Evolutionary conservation across 176 grass and related monocot species (phyloP), one percentile per base, ranked within the genome.

Genomic region (Thalia dealbata): DNA sequence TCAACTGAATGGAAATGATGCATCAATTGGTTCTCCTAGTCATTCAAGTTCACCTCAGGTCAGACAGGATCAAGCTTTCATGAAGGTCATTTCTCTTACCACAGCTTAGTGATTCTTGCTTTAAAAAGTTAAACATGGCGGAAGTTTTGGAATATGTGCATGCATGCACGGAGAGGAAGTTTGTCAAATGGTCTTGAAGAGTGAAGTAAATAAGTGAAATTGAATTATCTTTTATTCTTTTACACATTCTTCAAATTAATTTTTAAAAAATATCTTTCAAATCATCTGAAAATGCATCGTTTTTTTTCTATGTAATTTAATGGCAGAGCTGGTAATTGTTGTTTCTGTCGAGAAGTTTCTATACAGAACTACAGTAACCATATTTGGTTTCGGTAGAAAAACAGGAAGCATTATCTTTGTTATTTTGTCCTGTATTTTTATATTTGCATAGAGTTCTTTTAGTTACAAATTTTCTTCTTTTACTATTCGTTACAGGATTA

Each of bases 21-120:
- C 74, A 73, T 86, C 75, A 83, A 88, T 93, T 62, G 81, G 90
- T 76, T 99, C 95, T 64, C 87, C 90, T 54, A 87, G 86, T 73
- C 95, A 81, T 26, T 86, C 87, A 74, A 85, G 76, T 84, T 93
- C 85, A 21, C 91, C 83, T 23, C 90, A 91, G 66, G 77, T 91
- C 78, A 79, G 83, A 52, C 44, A 76, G 63, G 85, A 86, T 73
- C 83, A 88, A 45, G 58, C 76, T 52, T 52, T 86, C 76, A 88
- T 79, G 73, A 92, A 92, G 90, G 86, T 92, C 29, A 69, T 82
- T 74, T 18, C 14, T 26, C 42, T 48, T 30, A 64, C 26, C 22
- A 2, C 15, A 35, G 14, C 15, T 64, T 64, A 64, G 27, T 30
- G 11, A 32, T 15, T 35, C 62, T 30, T 64, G 14, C 27, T 64